Evolutionary conservation across 2,329 filamentous ascomycete genomes (phyloP).

Genomic region (Neofusicoccum laricinum): DNA sequence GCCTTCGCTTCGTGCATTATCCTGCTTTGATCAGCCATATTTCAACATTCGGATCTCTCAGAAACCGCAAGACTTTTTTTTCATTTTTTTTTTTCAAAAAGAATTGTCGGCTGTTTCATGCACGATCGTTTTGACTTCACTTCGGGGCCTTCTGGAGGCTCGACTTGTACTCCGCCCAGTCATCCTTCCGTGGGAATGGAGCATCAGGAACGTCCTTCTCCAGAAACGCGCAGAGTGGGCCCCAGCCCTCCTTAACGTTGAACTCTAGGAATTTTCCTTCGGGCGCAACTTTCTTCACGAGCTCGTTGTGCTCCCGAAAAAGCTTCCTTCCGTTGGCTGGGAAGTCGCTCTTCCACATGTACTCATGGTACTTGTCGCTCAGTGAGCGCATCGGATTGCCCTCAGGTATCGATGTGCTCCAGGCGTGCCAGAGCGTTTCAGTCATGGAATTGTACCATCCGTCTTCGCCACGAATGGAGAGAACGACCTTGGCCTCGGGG

Average conservation of each 20-base stretch:
- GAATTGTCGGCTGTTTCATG: too few species aligned
- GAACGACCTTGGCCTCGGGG: slow-evolving; percentile 22
- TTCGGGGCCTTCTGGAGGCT: not conserved
- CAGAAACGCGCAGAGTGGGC: slow-evolving; percentile 29
- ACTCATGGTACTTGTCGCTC: not conserved
- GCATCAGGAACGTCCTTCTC: slow-evolving; percentile 22
- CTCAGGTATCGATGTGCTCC: not conserved
- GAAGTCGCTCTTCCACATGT: not conserved
- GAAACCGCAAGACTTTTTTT: too few species aligned
- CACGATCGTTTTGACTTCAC: too few species aligned
- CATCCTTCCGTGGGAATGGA: slow-evolving; percentile 21
- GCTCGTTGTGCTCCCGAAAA: slow-evolving; percentile 19
- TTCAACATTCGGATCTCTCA: too few species aligned
- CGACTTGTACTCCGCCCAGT: not conserved
- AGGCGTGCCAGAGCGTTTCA: not conserved
- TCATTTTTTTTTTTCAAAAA: too few species aligned
- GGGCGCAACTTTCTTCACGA: slow-evolving; percentile 22
- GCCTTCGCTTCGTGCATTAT: too few species aligned
- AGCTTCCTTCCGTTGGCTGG: not conserved
- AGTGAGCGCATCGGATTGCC: not conserved
- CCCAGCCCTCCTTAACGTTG: slow-evolving; percentile 25
- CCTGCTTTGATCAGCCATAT: too few species aligned
- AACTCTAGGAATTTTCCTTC: slow-evolving; percentile 27
- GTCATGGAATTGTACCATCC: slow-evolving; percentile 12
- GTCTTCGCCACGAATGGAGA: slow-evolving; percentile 15